These are phyloP conservation scores for Mucor saturninus DNA, from an alignment of 371 early-diverging fungal genomes.

Conservation along the genomic window DNA sequence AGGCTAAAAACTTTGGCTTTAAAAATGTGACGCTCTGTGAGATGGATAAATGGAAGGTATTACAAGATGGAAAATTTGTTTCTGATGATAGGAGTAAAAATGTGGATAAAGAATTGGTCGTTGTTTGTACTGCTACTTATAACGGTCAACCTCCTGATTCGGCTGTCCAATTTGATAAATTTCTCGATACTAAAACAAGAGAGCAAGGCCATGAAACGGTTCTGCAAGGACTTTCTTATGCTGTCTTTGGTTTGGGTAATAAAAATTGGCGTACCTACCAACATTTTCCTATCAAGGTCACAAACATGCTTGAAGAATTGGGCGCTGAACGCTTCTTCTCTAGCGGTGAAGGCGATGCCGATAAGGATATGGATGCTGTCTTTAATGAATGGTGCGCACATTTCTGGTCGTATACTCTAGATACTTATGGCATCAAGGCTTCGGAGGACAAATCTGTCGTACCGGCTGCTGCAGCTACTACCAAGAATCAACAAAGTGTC, in stretches of 20 bases:
- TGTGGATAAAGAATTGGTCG: slow-evolving; percentile 37
- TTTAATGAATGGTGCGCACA: slow-evolving; percentile 52
- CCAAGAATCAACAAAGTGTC: slow-evolving; percentile 45
- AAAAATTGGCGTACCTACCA: slow-evolving; percentile 65
- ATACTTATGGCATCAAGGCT: slow-evolving; percentile 30
- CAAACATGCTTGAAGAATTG: slow-evolving; percentile 37
- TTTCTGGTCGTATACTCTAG: slow-evolving; percentile 41
- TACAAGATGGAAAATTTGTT: slow-evolving; percentile 29
- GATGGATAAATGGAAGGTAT: slow-evolving; percentile 52
- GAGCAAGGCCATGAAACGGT: slow-evolving; percentile 27
- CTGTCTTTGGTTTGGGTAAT: slow-evolving; percentile 62
- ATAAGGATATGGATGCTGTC: slow-evolving; percentile 50
- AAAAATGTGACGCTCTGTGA: slow-evolving; percentile 30
- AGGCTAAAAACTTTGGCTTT: slow-evolving; percentile 53
- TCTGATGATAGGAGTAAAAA: not conserved
- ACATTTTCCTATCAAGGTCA: slow-evolving; percentile 51
- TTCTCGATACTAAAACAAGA: slow-evolving; percentile 27
- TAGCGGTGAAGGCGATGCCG: slow-evolving; percentile 53
- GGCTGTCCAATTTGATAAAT: slow-evolving; percentile 55
- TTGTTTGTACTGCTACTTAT: slow-evolving; percentile 54
- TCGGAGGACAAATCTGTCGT: slow-evolving; percentile 26
- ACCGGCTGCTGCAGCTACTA: slow-evolving; percentile 24
- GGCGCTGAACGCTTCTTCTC: slow-evolving; percentile 54
- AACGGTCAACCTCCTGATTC: slow-evolving; percentile 62
- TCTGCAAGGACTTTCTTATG: slow-evolving; percentile 36